Percentiles rank a stretch among this genome's conserved stretches.
Evolutionary conservation across 495 filamentous ascomycete species (phyloP).

Genomic region (Talaromyces nanjingensis): DNA sequence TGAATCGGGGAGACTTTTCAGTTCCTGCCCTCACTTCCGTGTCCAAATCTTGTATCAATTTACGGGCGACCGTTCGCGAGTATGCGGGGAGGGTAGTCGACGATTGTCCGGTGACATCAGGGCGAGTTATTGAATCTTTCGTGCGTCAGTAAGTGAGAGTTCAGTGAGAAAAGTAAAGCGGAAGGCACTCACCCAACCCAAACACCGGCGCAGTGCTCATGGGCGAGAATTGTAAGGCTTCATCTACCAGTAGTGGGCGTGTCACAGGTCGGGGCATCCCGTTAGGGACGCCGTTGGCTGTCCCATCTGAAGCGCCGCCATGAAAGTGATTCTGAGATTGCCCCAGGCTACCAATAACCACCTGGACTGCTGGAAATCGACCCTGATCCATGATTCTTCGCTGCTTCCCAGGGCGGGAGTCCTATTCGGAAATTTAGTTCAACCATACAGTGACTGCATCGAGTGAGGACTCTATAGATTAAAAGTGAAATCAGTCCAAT

Average conservation of each 20-base stretch:
- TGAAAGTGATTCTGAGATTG: constrained; percentile 21
- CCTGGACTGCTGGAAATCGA: constrained; percentile 36
- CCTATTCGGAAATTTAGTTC: neutral
- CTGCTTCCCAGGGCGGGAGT: constrained; percentile 9
- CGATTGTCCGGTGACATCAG: constrained; percentile 36
- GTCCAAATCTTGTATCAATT: constrained; percentile 32
- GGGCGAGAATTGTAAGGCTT: constrained; percentile 87
- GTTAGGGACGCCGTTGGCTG: neutral
- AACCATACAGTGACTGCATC: neutral
- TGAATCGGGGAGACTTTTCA: constrained; percentile 33
- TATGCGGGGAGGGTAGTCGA: constrained; percentile 39
- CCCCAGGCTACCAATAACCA: constrained; percentile 36
- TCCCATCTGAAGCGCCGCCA: constrained; percentile 1
- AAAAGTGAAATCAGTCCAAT: neutral
- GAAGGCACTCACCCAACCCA: constrained; percentile 54
- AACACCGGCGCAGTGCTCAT: constrained; percentile 87
- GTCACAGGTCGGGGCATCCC: constrained; percentile 18
- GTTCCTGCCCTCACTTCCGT: constrained; percentile 31
- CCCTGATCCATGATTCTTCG: constrained; percentile 31
- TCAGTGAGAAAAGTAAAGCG: constrained; percentile 12
- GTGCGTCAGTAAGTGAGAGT: constrained; percentile 1
- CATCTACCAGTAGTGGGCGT: constrained; percentile 58
- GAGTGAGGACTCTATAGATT: neutral
- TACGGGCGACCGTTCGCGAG: constrained; percentile 38
- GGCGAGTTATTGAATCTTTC: constrained; percentile 32